Percentiles rank a stretch among this genome's conserved stretches.
Conservation (phyloP, 257 asterid species). For the Nicotiana tomentosiformis region DNA sequence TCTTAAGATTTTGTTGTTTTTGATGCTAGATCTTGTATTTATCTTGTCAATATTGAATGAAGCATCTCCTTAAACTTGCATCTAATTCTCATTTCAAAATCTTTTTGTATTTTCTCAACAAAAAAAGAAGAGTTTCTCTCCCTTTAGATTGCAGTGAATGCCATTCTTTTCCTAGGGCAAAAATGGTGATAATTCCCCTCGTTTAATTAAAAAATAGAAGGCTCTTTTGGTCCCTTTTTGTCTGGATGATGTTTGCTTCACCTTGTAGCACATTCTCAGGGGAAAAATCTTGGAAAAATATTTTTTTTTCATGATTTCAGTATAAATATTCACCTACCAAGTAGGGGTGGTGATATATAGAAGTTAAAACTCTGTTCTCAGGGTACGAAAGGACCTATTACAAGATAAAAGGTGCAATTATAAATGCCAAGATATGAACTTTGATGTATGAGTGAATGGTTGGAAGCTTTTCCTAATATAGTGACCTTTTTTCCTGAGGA, state of each 20-base stretch:
- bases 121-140: no score
- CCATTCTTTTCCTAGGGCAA: not conserved
- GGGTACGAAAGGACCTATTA: not conserved
- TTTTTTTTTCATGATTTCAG: not conserved
- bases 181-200: not conserved
- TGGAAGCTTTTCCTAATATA: not conserved
- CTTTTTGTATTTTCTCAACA: not conserved
- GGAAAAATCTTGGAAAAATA: not conserved
- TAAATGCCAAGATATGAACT: not conserved
- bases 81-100: not conserved
- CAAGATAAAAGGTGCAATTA: not conserved
- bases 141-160: not conserved
- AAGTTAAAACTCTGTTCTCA: not conserved
- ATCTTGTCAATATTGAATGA: not conserved
- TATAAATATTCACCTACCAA: not conserved
- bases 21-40: slow-evolving; percentile 15
- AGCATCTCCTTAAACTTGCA: not conserved
- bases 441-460: not conserved
- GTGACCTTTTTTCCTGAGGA: not conserved
- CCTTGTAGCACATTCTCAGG: not conserved
- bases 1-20: not conserved
- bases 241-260: not conserved
- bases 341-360: not conserved
- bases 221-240: not conserved
- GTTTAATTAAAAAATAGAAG: not conserved